phyloP scores from a whole-genome alignment of 257 asterid genomes.

The Lithospermum erythrorhizon region DNA sequence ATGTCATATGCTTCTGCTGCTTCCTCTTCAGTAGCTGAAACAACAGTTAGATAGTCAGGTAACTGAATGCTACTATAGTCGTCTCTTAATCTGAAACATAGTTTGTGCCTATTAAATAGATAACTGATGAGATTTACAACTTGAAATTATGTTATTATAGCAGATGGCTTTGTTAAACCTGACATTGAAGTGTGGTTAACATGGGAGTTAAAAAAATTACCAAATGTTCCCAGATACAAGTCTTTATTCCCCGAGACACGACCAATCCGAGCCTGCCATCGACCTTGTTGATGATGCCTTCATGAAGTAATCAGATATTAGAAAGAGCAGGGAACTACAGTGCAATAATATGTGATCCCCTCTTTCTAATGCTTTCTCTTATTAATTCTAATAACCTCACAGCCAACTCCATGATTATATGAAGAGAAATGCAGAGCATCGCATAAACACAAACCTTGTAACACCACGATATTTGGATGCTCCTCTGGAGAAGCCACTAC shows the following conservation, averaged over 20 bases:
- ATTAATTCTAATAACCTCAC: no score
- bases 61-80: no score
- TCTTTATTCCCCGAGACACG: slow-evolving; percentile 95
- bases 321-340: not conserved
- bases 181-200: no score
- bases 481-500: slow-evolving; percentile 90
- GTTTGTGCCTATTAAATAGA: no score
- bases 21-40: no score
- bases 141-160: no score
- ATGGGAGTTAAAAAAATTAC: slow-evolving; percentile 19
- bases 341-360: no score
- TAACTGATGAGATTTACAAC: not conserved
- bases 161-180: no score
- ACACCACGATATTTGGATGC: slow-evolving; percentile 93
- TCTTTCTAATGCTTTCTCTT: not conserved
- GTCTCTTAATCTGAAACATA: no score
- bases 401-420: no score
- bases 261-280: slow-evolving; percentile 98
- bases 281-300: slow-evolving; percentile 98
- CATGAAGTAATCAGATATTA: not conserved
- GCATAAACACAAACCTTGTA: slow-evolving; percentile 39
- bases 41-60: no score
- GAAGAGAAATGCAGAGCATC: not conserved
- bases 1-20: no score
- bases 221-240: slow-evolving; percentile 87